A percentile compares a stretch with the other conserved stretches of the same genome.
Evolutionary conservation across 139 green algal species (phyloP).

Genomic region (Picochlorum costavermella): DNA sequence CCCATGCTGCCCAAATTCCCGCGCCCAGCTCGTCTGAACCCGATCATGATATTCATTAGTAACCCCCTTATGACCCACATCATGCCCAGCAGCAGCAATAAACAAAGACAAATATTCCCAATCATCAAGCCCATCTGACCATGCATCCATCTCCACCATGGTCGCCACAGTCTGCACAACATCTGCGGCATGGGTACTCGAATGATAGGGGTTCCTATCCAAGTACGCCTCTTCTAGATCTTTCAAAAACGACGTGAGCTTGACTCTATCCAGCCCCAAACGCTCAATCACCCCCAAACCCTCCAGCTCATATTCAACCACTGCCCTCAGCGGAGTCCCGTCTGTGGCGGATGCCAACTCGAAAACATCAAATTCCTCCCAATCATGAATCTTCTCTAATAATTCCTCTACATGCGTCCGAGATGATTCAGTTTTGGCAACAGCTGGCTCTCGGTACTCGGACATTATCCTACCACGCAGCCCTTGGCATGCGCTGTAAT

Average conservation of each 20-base stretch:
- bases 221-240: constrained; percentile 31
- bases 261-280: constrained; percentile 27
- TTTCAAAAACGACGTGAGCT: constrained; percentile 29
- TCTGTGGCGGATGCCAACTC: constrained; percentile 22
- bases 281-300: constrained; percentile 28
- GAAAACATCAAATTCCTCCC: constrained; percentile 48
- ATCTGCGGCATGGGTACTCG: constrained; percentile 55
- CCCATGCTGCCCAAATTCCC: constrained; percentile 55
- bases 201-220: constrained; percentile 57
- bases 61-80: constrained; percentile 58
- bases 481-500: too few species aligned
- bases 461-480: too few species aligned
- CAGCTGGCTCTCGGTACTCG: too few species aligned
- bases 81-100: constrained; percentile 47
- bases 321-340: constrained; percentile 28
- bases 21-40: constrained; percentile 30
- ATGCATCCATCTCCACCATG: constrained; percentile 39
- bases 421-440: too few species aligned
- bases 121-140: constrained; percentile 33
- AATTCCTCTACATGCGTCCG: too few species aligned
- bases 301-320: constrained; percentile 29
- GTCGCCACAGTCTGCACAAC: constrained; percentile 47
- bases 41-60: constrained; percentile 60
- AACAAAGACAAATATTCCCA: constrained; percentile 53
- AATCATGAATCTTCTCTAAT: too few species aligned